Base-by-base conservation (phyloP, 768 basidiomycete species). In the Termitomyces heimii region DNA sequence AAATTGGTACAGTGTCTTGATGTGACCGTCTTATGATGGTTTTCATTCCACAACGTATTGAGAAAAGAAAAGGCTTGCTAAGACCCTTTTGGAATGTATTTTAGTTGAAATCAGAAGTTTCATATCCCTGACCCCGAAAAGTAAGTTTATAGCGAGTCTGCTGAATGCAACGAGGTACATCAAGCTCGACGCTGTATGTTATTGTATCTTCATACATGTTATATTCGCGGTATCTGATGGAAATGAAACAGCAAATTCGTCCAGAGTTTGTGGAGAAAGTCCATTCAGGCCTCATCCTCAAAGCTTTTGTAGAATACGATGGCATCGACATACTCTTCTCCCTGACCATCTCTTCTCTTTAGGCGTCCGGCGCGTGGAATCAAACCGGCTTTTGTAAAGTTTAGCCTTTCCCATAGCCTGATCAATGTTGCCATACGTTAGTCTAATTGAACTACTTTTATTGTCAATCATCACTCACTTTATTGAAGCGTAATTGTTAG, bases 301-400 rank as follows among this genome's bases (percentile, higher is more conserved):
- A 93, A 94, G 59, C 79, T 82, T 74, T 88, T 92, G 74, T 90
- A 92, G 65, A 91, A 80, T 16, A 97, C 82, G 72, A 85, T 84
- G 0, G 94, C 92, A 67, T 97, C 94, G 8, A 94, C 85, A 63
- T 84, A 95, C 67, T 95, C 93, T 66, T 96, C 94, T 14, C 82
- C 87, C 5, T 73, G 66, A 0, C 88, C 92, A 62, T 90, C 86
- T 46, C 75, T 74, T 7, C 77, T 80, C 60, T 72, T 82, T 46
- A 96, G 72, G 46, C 87, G 77, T 2, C 95, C 95, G 3, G 87
- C 89, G 37, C 80, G 77, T 29, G 88, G 88, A 65, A 92, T 90
- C 52, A 80, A 70, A 0, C 93, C 94, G 2, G 84, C 88, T 63
- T 88, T 88, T 9, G 73, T 78, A 75, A 98, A 97, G 8, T 85